Percentiles rank a stretch among this genome's conserved stretches.
Conservation (phyloP, 2,329 filamentous ascomycete species). For the Alternaria consortialis region DNA sequence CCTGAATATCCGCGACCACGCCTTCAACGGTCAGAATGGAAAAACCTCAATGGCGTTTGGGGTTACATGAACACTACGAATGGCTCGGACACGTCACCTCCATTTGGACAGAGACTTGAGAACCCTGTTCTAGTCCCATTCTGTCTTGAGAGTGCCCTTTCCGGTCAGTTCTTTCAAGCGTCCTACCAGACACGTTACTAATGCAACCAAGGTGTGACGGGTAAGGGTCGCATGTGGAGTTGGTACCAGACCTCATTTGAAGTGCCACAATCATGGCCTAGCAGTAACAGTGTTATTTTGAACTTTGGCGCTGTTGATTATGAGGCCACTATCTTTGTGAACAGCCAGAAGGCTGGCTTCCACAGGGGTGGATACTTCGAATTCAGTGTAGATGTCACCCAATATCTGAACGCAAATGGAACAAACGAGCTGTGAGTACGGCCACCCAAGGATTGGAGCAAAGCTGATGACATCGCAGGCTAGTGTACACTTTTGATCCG, state of each 20-base stretch:
- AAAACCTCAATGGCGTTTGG: constrained; percentile 68
- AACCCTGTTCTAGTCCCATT: constrained; percentile 62
- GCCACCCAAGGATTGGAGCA: not conserved
- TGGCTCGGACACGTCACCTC: constrained; percentile 54
- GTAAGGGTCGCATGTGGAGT: constrained; percentile 50
- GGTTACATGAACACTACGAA: constrained; percentile 58
- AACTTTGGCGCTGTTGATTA: constrained; percentile 70
- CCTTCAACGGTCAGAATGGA: constrained; percentile 63
- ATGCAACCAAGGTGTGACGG: constrained; percentile 53
- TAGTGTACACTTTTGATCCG: constrained; percentile 73
- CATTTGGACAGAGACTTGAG: constrained; percentile 55
- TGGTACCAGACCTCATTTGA: constrained; percentile 63
- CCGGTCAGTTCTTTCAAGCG: constrained; percentile 47
- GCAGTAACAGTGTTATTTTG: constrained; percentile 56
- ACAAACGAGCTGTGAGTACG: constrained; percentile 64
- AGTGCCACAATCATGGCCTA: constrained; percentile 59
- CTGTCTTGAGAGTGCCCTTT: constrained; percentile 64
- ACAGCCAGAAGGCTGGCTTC: constrained; percentile 61
- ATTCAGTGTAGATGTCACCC: constrained; percentile 68
- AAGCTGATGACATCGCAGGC: constrained; percentile 48
- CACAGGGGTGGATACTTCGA: constrained; percentile 70
- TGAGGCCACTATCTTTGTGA: constrained; percentile 66
- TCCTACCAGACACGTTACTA: constrained; percentile 50
- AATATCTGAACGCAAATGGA: constrained; percentile 52
- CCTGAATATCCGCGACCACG: constrained; percentile 67